Evolutionary conservation across 306 rosid species (phyloP).

Genomic region (Biancaea sappan): DNA sequence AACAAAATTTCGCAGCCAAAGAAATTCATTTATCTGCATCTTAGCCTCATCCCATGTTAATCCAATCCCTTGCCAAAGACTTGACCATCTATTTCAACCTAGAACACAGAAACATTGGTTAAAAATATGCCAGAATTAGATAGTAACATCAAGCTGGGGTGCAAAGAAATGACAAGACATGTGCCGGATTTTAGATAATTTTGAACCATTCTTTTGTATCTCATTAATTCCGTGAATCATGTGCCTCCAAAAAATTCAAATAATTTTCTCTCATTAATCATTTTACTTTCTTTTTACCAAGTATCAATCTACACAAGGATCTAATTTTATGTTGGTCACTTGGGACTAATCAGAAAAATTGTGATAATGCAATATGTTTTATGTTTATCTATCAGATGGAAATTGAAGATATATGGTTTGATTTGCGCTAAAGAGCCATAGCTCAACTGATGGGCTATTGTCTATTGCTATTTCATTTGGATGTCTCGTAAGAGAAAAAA

Average conservation of each 20-base stretch:
- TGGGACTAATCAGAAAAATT: too few species aligned
- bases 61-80: constrained; percentile 76
- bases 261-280: constrained; percentile 1
- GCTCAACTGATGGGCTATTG: too few species aligned
- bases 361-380: too few species aligned
- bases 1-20: not conserved
- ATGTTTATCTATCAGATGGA: too few species aligned
- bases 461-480: too few species aligned
- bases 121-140: too few species aligned
- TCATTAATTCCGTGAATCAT: constrained; percentile 10
- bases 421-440: too few species aligned
- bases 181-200: not conserved
- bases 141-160: too few species aligned
- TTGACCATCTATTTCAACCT: too few species aligned
- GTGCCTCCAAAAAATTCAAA: not conserved
- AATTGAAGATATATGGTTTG: too few species aligned
- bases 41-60: constrained; percentile 87
- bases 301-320: constrained; percentile 11
- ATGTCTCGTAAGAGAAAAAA: too few species aligned
- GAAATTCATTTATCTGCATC: constrained; percentile 55
- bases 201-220: not conserved
- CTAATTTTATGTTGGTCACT: not conserved
- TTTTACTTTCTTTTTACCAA: constrained; percentile 20
- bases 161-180: constrained; percentile 12
- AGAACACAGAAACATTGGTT: too few species aligned